A percentile compares a stretch with the other conserved stretches of the same genome.
These are phyloP conservation scores for Mortierella sp. DNA, from an alignment of 371 early-diverging fungal genomes.

Conservation along the genomic window DNA sequence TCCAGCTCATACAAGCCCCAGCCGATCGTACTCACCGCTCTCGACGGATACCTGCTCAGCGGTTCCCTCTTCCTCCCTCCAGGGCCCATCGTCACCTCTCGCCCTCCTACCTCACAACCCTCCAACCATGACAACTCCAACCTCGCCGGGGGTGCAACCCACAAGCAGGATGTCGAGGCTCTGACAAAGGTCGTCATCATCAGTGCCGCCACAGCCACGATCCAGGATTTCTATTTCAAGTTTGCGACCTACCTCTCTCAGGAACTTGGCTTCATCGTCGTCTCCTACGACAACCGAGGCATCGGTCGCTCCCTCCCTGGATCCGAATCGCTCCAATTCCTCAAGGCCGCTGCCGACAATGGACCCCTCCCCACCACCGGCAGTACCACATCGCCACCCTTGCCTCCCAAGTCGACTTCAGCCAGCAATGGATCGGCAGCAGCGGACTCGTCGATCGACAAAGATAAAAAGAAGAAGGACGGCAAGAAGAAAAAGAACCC, in stretches of 20 bases:
- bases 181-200: constrained; percentile 51
- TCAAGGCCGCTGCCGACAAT: constrained; percentile 31
- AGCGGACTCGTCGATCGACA: not conserved
- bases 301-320: constrained; percentile 56
- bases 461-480: not conserved
- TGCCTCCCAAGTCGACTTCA: constrained; percentile 31
- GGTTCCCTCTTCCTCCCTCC: constrained; percentile 51
- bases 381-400: constrained; percentile 12
- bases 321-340: constrained; percentile 25
- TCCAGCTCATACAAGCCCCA: constrained; percentile 25
- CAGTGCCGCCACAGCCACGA: constrained; percentile 53
- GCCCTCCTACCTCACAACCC: constrained; percentile 2
- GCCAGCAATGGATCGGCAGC: not conserved
- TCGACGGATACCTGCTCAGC: constrained; percentile 50
- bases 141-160: constrained; percentile 24
- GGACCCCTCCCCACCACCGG: not conserved
- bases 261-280: constrained; percentile 53
- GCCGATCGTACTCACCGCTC: constrained; percentile 53
- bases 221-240: constrained; percentile 56
- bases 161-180: constrained; percentile 21
- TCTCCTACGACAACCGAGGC: constrained; percentile 57
- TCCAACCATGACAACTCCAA: constrained; percentile 19
- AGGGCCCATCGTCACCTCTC: constrained; percentile 37
- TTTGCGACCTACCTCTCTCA: constrained; percentile 52
- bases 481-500: constrained; percentile 40